Base-by-base conservation (phyloP, 768 basidiomycete genomes). In the Pluteus cervinus region DNA sequence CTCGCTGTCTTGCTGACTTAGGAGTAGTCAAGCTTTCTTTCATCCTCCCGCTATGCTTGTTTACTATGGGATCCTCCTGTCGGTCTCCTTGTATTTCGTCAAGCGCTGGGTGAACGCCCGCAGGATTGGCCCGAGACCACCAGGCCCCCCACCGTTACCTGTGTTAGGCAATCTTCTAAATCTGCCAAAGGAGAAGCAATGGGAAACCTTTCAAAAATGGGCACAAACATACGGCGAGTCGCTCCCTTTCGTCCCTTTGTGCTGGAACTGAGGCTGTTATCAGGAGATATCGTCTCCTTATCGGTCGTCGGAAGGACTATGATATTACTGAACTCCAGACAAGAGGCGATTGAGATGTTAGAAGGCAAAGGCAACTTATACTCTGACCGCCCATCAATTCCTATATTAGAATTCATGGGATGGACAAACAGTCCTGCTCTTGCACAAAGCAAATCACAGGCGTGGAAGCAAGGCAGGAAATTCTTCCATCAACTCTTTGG, bases 341-440 rank as follows among this genome's bases (percentile, higher is more conserved):
- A 65, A 18, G 38, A 47, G 2, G 73, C 73, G 3, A 48, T 58
- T n/a, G 68, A 74, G 20, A 57, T 76, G 55, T 65, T 78, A 16
- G 69, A 76, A 22, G 68, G 66, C 42, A 71, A 68, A 39, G 68
- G 75, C 23, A 54, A 62, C 10, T 63, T 68, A 21, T 76, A 77
- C 47, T 79, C 77, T 12, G 75, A 78, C 51, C 61, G 77, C 23
- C 74, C 77, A 0, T 40, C 59, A 12, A 48, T 64, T 31, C 56
- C 56, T 22, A 66, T 71, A 64, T 64, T 62, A 9, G 65, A 68
- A 24, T 55, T 74, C 12, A 67, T 61, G 2, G 63, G 62, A 1
- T 64, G 64, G 62, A 65, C 60, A 37, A 51, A 62, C 39, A 54
- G 57, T 1, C 54, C 65, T 8, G 63, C 52, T 5, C 52, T 66